Evolutionary conservation across 2,329 filamentous ascomycete species (phyloP), one percentile per base, ranked within the genome.

Genomic region (Colletotrichum tofieldiae): DNA sequence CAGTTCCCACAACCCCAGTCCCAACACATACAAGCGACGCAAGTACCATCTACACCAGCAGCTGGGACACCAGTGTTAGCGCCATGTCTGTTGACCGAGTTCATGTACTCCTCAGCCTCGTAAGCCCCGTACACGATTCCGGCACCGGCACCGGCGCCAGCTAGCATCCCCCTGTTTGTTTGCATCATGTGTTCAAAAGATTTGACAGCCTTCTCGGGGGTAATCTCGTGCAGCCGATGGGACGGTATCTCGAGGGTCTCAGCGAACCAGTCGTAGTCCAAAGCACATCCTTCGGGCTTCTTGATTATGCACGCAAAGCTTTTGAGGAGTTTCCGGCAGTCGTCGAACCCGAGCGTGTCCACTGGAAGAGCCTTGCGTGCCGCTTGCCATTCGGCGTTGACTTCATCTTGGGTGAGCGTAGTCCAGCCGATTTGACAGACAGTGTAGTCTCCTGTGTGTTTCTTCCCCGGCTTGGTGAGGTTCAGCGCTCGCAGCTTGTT

Each of bases 351-450:
- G 6, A 64, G 61, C 23, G 49, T n/a, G 8, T 12, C 5, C 6
- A 11, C 61, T 1, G 18, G 26, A 20, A 41, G 5, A 1, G 26
- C 12, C n/a, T 26, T 12, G 23, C 49, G 47, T 2, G 61, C 49
- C 20, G 61, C 61, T 8, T n/a, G 29, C 47, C 61, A 64, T 9
- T 54, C 49, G 23, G 49, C 26, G 49, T 55, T 8, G 39, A 64
- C 61, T 23, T 45, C 18, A 1, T 55, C 49, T 23, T 23, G n/a
- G 18, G 23, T 6, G 35, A 64, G 20, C 0, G 61, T 23, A 4
- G 61, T 64, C 61, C 61, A 64, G 20, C 61, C 61, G 1, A 64
- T 64, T 26, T 64, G 61, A 20, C 61, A 64, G 20, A 64, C 14
- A 18, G 18, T 43, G 14, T 55, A 55, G 49, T 64, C 61, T 6